These are phyloP conservation scores for Penicillium verrucosum DNA, from an alignment of 2,329 filamentous ascomycete genomes.

Conservation along the genomic window DNA sequence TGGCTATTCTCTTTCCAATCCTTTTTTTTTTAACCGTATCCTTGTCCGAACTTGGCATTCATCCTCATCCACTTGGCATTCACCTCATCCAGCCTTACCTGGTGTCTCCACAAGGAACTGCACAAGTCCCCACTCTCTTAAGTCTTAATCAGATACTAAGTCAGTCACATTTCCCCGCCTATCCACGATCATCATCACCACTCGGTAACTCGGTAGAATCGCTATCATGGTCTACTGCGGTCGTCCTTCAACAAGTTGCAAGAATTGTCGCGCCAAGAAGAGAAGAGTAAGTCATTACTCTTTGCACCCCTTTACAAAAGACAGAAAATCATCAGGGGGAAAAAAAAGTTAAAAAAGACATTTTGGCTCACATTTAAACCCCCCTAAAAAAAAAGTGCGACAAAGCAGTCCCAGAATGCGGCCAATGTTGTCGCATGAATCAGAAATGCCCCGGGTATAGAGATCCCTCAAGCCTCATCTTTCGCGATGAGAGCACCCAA, in stretches of 20 bases:
- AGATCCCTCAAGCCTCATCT: neutral
- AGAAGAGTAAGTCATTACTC: neutral
- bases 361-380: neutral
- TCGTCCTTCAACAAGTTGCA: neutral
- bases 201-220: neutral
- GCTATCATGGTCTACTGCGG: neutral
- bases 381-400: neutral
- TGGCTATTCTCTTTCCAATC: neutral
- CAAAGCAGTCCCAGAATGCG: neutral
- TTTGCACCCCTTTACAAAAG: neutral
- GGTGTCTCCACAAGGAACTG: neutral
- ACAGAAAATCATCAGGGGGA: neutral
- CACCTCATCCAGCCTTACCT: neutral
- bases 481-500: neutral
- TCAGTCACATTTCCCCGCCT: neutral
- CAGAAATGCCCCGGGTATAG: neutral
- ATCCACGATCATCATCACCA: neutral
- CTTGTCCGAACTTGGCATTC: neutral
- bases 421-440: neutral
- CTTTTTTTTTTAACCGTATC: neutral
- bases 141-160: neutral
- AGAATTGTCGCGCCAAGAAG: neutral
- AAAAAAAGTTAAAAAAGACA: neutral
- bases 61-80: neutral
- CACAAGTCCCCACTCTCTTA: neutral